Base-by-base conservation (phyloP, 179 eudicot species). In the Silene coronaria region DNA sequence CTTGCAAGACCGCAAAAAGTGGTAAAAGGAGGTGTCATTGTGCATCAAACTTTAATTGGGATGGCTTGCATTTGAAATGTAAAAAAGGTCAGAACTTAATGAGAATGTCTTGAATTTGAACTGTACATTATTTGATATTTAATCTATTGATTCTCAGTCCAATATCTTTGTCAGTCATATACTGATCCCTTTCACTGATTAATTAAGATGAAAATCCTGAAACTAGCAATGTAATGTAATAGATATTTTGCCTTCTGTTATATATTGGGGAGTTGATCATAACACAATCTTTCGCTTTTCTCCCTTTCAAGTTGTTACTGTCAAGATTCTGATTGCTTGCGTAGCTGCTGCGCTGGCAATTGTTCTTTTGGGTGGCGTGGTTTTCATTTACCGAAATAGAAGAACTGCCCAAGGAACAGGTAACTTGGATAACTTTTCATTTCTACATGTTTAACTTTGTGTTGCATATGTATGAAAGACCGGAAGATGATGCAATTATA, bases 1-100 rank as follows among this genome's bases (percentile, higher is more conserved):
- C 76, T 74, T 82, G 85, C 71, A 73, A 79, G 19, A 24, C 60
- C 6, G 28, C 66, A 58, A 71, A 64, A 71, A 70, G 60, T 16
- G 81, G 71, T n/a, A 17, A 32, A 51, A 68, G 0, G 73, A 82
- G 85, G 73, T 82, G 85, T 75, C 1, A 67, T 19, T 82, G 85
- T 68, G 66, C 64, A 24, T 53, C 59, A 70, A 63, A 74, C 14
- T 79, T 24, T 22, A 9, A 27, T 1, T 82, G 82, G 85, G 48
- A 79, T 77, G 62, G 69, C 10, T 42, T 2, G 13, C 17, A 30
- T 38, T 46, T 80, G 74, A 61, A 42, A 17, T 80, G 83, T 59
- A 68, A 59, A 42, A 71, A 21, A 72, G 76, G 83, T 77, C 66
- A 66, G 77, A 5, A 38, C 45, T 38, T 38, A 38, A 38, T 38